Conservation (phyloP, 345 rosid species). For the Crucihimalaya himalaica region DNA sequence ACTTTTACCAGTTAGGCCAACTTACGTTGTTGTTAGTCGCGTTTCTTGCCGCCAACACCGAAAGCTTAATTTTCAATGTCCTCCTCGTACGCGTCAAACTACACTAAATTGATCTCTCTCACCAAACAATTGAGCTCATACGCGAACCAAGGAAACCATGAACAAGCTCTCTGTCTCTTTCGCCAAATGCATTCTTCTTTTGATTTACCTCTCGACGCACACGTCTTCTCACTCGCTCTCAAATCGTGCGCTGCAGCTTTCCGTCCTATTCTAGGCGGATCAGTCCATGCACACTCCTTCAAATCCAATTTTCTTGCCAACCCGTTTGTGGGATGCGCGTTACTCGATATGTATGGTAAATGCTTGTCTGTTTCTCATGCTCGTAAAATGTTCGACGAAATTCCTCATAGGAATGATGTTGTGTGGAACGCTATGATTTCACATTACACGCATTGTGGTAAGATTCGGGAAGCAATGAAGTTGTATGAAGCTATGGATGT, state of each 20-base stretch:
- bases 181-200: conserved; percentile 51
- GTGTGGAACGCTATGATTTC: conserved; percentile 65
- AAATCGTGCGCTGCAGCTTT: conserved; percentile 59
- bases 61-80: conserved; percentile 29
- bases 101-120: conserved; percentile 45
- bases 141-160: conserved; percentile 54
- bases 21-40: no score
- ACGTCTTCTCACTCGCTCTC: conserved; percentile 60
- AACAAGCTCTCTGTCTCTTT: conserved; percentile 55
- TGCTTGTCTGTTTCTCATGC: conserved; percentile 50
- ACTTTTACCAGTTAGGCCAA: not conserved
- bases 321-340: conserved; percentile 56
- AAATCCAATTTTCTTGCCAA: conserved; percentile 48
- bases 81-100: conserved; percentile 36
- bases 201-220: conserved; percentile 55
- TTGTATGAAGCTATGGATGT: conserved; percentile 53
- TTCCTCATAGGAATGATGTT: conserved; percentile 53
- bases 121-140: conserved; percentile 53
- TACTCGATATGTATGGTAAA: conserved; percentile 57
- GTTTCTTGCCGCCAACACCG: not conserved
- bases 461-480: conserved; percentile 41
- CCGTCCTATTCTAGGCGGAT: conserved; percentile 47
- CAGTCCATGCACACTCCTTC: conserved; percentile 49
- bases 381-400: conserved; percentile 62
- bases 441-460: conserved; percentile 46